Evolutionary conservation across 495 filamentous ascomycete species (phyloP).

Genomic region (Penicillium taxi): DNA sequence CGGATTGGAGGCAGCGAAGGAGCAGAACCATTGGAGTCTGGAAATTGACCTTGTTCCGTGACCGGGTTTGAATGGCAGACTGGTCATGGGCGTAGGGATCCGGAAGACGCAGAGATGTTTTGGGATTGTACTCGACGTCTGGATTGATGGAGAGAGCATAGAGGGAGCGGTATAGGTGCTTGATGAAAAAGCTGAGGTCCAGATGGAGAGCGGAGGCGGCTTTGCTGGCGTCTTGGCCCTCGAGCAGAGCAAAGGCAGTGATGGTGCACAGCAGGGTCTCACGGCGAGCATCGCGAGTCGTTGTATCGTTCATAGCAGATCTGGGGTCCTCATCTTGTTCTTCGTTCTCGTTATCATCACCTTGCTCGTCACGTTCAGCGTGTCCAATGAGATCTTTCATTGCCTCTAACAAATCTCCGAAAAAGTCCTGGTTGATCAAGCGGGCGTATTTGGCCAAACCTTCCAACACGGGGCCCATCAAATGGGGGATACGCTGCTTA

Average conservation of each 20-base stretch:
- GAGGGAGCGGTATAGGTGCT: conserved; percentile 80
- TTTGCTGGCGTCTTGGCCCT: conserved; percentile 69
- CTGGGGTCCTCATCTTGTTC: conserved; percentile 35
- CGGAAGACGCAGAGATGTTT: conserved; percentile 69
- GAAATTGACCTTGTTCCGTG: conserved; percentile 72
- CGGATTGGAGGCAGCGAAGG: conserved; percentile 70
- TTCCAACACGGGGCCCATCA: conserved; percentile 92
- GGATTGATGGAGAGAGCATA: conserved; percentile 68
- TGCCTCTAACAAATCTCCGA: conserved; percentile 89
- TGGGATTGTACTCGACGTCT: conserved; percentile 71
- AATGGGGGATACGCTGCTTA: conserved; percentile 60
- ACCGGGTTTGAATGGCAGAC: conserved; percentile 14
- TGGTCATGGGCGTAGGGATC: conserved; percentile 52
- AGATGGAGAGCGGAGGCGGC: conserved; percentile 65
- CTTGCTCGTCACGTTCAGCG: conserved; percentile 47
- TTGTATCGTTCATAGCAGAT: conserved; percentile 17
- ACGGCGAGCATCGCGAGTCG: conserved; percentile 59
- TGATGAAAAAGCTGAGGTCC: conserved; percentile 90
- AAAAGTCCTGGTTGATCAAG: conserved; percentile 96
- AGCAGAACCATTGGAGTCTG: conserved; percentile 87
- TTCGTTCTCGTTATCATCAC: conserved; percentile 40
- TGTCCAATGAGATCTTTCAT: conserved; percentile 81
- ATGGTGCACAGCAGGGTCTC: conserved; percentile 90
- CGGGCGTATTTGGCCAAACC: conserved; percentile 87
- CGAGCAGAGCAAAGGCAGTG: conserved; percentile 87